Evolutionary conservation across 2,329 filamentous ascomycete species (phyloP).

Genomic region (Didymella lethalis): DNA sequence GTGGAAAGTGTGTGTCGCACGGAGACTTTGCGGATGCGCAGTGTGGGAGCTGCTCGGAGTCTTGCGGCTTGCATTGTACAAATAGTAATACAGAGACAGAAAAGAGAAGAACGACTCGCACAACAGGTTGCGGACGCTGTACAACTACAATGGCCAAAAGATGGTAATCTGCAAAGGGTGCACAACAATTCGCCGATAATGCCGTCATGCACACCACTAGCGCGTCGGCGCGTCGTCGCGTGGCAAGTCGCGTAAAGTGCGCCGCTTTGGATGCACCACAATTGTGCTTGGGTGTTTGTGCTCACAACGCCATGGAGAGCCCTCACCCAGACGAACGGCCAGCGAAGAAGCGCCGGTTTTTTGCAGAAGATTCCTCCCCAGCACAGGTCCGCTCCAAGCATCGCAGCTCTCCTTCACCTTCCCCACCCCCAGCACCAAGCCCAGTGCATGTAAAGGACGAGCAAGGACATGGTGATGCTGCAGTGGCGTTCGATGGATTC

Average conservation of each 20-base stretch:
- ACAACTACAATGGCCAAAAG: not conserved
- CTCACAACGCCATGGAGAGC: slow-evolving; percentile 43
- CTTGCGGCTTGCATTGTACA: slow-evolving; percentile 35
- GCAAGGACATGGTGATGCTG: slow-evolving; percentile 22
- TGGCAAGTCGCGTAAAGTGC: slow-evolving; percentile 20
- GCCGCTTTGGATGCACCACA: not conserved
- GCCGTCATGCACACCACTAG: slow-evolving; percentile 38
- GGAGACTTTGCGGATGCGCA: slow-evolving; percentile 24
- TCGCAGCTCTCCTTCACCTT: slow-evolving; percentile 40
- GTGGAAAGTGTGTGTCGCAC: slow-evolving; percentile 9
- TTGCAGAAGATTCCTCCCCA: slow-evolving; percentile 60
- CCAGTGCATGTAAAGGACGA: slow-evolving; percentile 10
- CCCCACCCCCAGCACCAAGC: slow-evolving; percentile 41
- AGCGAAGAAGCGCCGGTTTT: slow-evolving; percentile 69
- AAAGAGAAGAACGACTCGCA: not conserved
- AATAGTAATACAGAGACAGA: not conserved
- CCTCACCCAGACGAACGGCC: slow-evolving; percentile 62
- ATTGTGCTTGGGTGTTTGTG: not conserved
- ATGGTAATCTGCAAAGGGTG: slow-evolving; percentile 23
- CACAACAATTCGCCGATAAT: slow-evolving; percentile 33
- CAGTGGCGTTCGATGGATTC: slow-evolving; percentile 52
- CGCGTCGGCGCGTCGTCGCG: slow-evolving; percentile 33
- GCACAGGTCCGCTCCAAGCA: slow-evolving; percentile 25
- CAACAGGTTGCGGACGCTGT: not conserved
- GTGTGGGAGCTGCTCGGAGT: slow-evolving; percentile 29